Percentiles rank a stretch among this genome's conserved stretches.
These are phyloP conservation scores for Gigaspora rosea DNA, from an alignment of 192 early-diverging fungal species.

Conservation along the genomic window DNA sequence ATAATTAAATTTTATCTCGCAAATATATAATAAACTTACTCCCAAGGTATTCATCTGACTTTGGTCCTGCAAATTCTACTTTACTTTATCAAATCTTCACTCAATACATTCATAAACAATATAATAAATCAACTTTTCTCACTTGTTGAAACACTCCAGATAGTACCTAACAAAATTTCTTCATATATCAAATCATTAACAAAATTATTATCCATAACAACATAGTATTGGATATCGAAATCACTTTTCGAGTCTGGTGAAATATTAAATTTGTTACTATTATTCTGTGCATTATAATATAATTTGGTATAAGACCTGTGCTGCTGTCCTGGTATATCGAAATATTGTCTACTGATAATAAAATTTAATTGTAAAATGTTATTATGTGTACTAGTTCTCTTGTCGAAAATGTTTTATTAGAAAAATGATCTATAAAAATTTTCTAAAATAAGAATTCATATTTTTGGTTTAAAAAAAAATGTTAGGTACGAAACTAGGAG, in stretches of 20 bases:
- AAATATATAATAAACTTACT: no score
- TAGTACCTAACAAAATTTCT: neutral
- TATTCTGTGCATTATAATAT: neutral
- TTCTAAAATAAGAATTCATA: no score
- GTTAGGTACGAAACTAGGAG: no score
- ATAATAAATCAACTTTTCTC: neutral
- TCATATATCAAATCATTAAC: neutral
- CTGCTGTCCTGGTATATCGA: neutral
- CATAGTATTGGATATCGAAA: neutral
- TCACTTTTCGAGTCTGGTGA: neutral
- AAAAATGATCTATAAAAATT: no score
- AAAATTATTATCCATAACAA: conserved; percentile 25
- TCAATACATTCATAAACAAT: neutral
- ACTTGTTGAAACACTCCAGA: neutral
- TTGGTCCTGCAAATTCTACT: no score
- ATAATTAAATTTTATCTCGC: no score
- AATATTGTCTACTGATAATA: neutral
- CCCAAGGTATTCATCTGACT: no score
- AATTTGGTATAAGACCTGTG: neutral
- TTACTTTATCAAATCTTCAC: no score
- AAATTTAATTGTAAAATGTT: neutral
- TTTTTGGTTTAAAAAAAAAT: no score
- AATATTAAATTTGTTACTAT: neutral
- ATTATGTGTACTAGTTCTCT: no score
- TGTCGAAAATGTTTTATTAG: no score